These are phyloP conservation scores for Penicillium frequentans DNA, from an alignment of 2,329 filamentous ascomycete genomes.

Conservation along the genomic window DNA sequence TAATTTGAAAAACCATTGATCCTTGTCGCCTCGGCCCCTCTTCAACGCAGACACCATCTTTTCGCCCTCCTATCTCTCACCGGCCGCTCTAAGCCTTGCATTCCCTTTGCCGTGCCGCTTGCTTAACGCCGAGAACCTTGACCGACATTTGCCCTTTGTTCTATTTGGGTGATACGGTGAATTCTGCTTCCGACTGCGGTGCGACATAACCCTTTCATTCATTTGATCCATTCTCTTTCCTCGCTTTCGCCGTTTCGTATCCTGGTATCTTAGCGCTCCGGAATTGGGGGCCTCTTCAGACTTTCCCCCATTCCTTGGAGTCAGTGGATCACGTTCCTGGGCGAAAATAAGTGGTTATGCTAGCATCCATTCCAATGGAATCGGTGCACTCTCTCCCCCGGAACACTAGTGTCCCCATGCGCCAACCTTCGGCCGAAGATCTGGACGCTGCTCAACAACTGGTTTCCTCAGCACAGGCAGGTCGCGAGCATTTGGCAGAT, in stretches of 20 bases:
- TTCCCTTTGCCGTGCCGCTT: slow-evolving; percentile 21
- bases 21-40: neutral
- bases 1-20: neutral
- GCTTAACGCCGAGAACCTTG: slow-evolving; percentile 21
- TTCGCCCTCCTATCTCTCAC: slow-evolving; percentile 1
- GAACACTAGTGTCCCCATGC: slow-evolving; percentile 33
- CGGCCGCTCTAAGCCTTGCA: slow-evolving; percentile 24
- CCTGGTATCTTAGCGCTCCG: slow-evolving; percentile 7
- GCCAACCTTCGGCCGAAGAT: slow-evolving; percentile 49
- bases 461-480: slow-evolving; percentile 47
- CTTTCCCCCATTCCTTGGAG: neutral
- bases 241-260: slow-evolving; percentile 14
- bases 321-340: neutral
- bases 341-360: slow-evolving; percentile 28
- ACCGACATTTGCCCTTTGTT: slow-evolving; percentile 36
- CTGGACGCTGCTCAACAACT: slow-evolving; percentile 50
- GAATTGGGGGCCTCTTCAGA: slow-evolving; percentile 4
- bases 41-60: neutral
- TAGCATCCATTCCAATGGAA: slow-evolving; percentile 41
- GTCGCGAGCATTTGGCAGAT: slow-evolving; percentile 37
- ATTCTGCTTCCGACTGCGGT: slow-evolving; percentile 33
- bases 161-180: slow-evolving; percentile 29
- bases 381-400: slow-evolving; percentile 33
- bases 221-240: slow-evolving; percentile 17
- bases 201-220: slow-evolving; percentile 24